These are phyloP conservation scores for Volvox africanus DNA, from an alignment of 139 green algal species.

Conservation along the genomic window DNA sequence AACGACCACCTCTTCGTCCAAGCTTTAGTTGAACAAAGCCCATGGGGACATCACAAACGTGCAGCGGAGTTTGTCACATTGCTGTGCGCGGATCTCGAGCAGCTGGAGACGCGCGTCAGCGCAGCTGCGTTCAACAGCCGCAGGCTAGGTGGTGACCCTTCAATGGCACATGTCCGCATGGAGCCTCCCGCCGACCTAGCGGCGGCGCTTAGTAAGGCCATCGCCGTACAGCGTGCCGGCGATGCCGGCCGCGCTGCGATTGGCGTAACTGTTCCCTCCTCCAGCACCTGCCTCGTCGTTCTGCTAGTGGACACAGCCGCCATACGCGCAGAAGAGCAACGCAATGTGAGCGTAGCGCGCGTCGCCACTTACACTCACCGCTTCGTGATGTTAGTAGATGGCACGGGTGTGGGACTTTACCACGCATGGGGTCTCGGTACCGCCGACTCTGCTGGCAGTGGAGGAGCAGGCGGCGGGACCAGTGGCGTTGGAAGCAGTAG, in stretches of 20 bases:
- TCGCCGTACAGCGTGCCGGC: background rate
- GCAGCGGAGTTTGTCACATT: background rate
- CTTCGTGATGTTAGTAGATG: background rate
- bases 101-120: background rate
- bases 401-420: background rate
- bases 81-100: background rate
- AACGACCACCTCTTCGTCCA: background rate
- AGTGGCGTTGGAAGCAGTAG: background rate
- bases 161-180: slow-evolving; percentile 2
- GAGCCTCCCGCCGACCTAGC: background rate
- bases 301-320: background rate
- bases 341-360: background rate
- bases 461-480: background rate
- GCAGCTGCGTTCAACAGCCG: slow-evolving; percentile 10
- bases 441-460: background rate
- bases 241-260: background rate
- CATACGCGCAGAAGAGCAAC: background rate
- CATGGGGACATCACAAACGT: background rate
- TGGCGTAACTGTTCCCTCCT: background rate
- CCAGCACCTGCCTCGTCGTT: background rate
- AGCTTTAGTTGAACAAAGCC: background rate
- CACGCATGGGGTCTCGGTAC: background rate
- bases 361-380: background rate
- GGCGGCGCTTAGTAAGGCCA: background rate
- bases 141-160: background rate